Base-by-base conservation (phyloP, 2,329 filamentous ascomycete genomes). In the Didymella pinodella region DNA sequence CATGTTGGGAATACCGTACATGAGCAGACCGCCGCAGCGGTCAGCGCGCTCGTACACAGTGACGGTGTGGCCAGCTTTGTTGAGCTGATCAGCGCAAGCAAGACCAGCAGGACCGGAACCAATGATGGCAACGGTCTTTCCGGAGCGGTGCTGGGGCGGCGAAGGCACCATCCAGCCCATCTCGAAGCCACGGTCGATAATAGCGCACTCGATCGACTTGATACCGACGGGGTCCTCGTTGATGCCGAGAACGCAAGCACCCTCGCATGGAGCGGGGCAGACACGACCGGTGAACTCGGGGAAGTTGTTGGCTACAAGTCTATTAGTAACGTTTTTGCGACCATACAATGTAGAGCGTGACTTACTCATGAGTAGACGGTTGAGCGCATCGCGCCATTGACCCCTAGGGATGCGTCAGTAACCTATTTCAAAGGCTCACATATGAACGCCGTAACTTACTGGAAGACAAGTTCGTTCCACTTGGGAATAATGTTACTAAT, bases 1-100 rank as follows among this genome's bases (percentile, higher is more conserved):
- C 94, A 98, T 98, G 84, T 98, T 98, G 67, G 94, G 94, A 68
- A 98, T 98, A 68, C 94, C 94, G 75, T 98, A 97, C 94, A 97
- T 97, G 72, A 98, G 86, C 54, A 98, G 84, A 78, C 94, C 94
- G 80, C 94, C 94, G 57, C 90, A 83, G 65, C 94, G 92, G 75
- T 98, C 94, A 60, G 93, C 88, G 65, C 94, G 92, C 84, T 98
- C 94, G 74, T 95, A 97, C 18, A 98, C 87, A 12, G 92, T 97
- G 54, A 97, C 92, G 4, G 76, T 81, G 81, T 98, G 94, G 28
- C 94, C 94, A 69, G 91, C 92, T 71, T 90, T 90, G 86, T 98
- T 98, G 67, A 98, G 87, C 80, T 97, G 94, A 75, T 98, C 94
- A 63, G 94, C 93, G 59, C 87, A 87, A 54, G 94, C 92, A 69